A percentile compares a stretch with the other conserved stretches of the same genome.
Conservation (phyloP, 2,329 filamentous ascomycete species). For the Pseudocercospora crystallina region DNA sequence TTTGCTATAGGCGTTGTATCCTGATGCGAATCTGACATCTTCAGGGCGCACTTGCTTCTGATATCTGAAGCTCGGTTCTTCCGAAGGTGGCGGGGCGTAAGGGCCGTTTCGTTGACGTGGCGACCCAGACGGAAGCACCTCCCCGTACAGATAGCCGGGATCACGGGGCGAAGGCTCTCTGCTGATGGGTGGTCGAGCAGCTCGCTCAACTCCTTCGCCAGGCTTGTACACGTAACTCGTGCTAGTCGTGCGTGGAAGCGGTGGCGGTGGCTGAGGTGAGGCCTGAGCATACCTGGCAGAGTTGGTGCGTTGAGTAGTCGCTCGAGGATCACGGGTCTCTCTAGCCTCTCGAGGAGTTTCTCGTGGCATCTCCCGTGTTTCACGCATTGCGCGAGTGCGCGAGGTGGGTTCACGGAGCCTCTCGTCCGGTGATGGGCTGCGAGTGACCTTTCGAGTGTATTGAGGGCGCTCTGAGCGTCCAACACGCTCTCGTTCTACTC, state of each 20-base stretch:
- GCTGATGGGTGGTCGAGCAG: conserved; percentile 10
- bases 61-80: conserved; percentile 32
- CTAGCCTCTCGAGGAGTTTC: conserved; percentile 11
- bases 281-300: conserved; percentile 26
- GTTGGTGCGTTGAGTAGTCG: conserved; percentile 16
- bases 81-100: conserved; percentile 30
- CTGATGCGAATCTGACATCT: conserved; percentile 37
- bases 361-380: conserved; percentile 2
- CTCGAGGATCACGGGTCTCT: conserved; percentile 11
- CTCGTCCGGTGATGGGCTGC: conserved; percentile 30
- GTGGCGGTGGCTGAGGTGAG: conserved; percentile 18
- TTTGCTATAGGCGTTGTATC: conserved; percentile 17
- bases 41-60: conserved; percentile 35
- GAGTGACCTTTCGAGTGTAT: conserved; percentile 22
- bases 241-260: conserved; percentile 22
- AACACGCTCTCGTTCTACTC: not conserved
- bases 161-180: conserved; percentile 17
- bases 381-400: not conserved
- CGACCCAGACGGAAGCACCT: conserved; percentile 21
- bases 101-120: conserved; percentile 35
- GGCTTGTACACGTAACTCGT: conserved; percentile 30
- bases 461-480: conserved; percentile 2
- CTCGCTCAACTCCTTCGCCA: conserved; percentile 23
- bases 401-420: conserved; percentile 16
- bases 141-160: conserved; percentile 22